Percentiles rank a stretch among this genome's conserved stretches.
phyloP scores from a whole-genome alignment of 306 rosid genomes.

The Fragaria nilgerrensis region DNA sequence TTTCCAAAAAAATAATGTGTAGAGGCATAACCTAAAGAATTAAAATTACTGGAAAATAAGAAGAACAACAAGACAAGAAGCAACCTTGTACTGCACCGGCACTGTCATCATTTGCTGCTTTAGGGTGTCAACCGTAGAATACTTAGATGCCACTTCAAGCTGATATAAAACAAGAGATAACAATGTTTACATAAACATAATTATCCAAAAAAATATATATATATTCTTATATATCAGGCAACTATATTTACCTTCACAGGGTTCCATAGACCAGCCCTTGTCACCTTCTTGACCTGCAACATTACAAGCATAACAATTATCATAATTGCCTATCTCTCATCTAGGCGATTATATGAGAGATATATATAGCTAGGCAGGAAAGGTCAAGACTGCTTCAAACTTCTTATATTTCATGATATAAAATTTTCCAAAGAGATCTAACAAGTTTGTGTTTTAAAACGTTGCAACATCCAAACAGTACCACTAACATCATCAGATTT shows the following conservation, averaged over 20 bases:
- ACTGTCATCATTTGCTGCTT: conserved; percentile 63
- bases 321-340: background rate
- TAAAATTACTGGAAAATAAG: background rate
- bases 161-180: conserved; percentile 31
- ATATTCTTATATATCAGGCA: background rate
- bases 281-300: conserved; percentile 81
- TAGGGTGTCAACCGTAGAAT: conserved; percentile 82
- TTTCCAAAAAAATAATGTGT: too few relatives aligned
- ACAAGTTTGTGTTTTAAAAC: too few relatives aligned
- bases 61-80: conserved; percentile 10
- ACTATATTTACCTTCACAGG: conserved; percentile 80
- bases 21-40: too few relatives aligned
- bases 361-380: too few relatives aligned
- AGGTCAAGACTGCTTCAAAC: too few relatives aligned
- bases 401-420: background rate
- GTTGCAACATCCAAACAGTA: background rate
- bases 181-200: background rate
- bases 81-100: conserved; percentile 76
- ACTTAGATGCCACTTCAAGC: conserved; percentile 84
- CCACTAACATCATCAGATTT: background rate
- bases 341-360: too few relatives aligned
- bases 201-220: background rate
- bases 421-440: background rate
- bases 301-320: conserved; percentile 7
- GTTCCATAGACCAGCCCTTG: conserved; percentile 77